Evolutionary conservation across 257 asterid species (phyloP), one percentile per base, ranked within the genome.

Genomic region (Ligustrum vulgare): DNA sequence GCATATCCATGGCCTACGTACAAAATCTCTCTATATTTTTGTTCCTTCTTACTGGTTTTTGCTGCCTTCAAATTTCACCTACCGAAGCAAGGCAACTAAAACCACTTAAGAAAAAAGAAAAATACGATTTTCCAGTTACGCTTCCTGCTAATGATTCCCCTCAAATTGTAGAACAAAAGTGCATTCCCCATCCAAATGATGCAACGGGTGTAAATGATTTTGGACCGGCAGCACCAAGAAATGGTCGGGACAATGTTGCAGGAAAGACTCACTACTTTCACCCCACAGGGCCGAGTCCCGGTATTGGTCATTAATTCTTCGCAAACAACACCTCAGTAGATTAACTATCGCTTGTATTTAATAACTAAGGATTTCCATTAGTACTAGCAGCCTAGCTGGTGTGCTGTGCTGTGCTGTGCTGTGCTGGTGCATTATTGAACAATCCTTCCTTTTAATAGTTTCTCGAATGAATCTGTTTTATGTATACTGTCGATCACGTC

Each of bases 201-300:
- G 67, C 31, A 58, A n/a, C 70, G n/a, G 67, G 1, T 35, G 62
- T 69, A 12, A 66, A 74, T 31, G 80, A 77, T 65, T 77, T 85
- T 70, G 83, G 82, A 63, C 85, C 87, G 5, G 86, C 90, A 3
- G 35, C 79, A 62, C 91, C 88, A n/a, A 93, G 96, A 69, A 82
- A 87, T 75, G 89, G 97, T 76, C 95, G 67, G 23, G 67, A 5
- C 64, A 71, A 60, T 73, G 79, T 25, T 34, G 70, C 78, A 0
- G 77, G 79, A 58, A 41, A 76, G 37, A 34, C 76, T 16, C 74
- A 77, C 33, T 83, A 80, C 56, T 79, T 82, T 79, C 82, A 80
- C 72, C 87, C 90, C 67, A 85, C 88, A 9, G 72, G 73, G 37
- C 81, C 88, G 77, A 85, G 91, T 60, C 90, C 92, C 0, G 92